These are phyloP conservation scores for Ceratocystis papillata DNA, from an alignment of 2,329 filamentous ascomycete genomes.

Conservation along the genomic window DNA sequence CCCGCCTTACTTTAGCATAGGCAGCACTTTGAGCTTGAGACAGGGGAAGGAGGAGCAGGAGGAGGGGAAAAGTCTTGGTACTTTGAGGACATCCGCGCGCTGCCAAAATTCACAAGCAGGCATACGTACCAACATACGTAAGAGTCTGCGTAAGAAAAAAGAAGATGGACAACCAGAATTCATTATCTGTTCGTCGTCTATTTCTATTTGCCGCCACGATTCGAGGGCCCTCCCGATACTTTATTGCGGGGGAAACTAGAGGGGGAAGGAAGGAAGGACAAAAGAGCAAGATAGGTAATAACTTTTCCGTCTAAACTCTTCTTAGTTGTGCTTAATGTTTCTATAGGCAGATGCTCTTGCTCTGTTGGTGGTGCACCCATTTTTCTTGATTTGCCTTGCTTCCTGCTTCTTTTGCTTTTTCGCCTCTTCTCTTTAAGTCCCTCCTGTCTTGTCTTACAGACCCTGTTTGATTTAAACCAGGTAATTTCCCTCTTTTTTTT, in stretches of 20 bases:
- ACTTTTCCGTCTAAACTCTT: not conserved
- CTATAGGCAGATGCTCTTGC: not conserved
- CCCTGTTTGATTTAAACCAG: constrained; percentile 11
- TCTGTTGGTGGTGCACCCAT: not conserved
- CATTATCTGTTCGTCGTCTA: not conserved
- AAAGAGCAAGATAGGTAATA: not conserved
- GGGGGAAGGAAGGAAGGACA: not conserved
- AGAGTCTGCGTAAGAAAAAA: not conserved
- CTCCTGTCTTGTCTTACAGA: constrained; percentile 5
- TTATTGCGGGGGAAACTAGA: not conserved
- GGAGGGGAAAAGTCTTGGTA: not conserved
- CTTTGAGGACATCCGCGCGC: not conserved
- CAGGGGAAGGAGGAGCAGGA: not conserved
- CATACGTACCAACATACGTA: constrained; percentile 14
- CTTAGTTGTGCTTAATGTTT: not conserved
- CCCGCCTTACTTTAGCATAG: not conserved
- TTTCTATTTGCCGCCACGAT: not conserved
- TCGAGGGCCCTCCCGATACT: not conserved
- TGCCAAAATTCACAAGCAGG: constrained; percentile 10
- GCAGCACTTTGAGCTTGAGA: constrained; percentile 11
- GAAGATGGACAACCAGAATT: not conserved
- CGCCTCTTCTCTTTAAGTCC: not conserved
- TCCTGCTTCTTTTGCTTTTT: not conserved
- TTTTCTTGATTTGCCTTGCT: not conserved
- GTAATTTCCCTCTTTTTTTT: constrained; percentile 14